Conservation (phyloP, 2,329 filamentous ascomycete genomes). For the Monosporascus sp. region DNA sequence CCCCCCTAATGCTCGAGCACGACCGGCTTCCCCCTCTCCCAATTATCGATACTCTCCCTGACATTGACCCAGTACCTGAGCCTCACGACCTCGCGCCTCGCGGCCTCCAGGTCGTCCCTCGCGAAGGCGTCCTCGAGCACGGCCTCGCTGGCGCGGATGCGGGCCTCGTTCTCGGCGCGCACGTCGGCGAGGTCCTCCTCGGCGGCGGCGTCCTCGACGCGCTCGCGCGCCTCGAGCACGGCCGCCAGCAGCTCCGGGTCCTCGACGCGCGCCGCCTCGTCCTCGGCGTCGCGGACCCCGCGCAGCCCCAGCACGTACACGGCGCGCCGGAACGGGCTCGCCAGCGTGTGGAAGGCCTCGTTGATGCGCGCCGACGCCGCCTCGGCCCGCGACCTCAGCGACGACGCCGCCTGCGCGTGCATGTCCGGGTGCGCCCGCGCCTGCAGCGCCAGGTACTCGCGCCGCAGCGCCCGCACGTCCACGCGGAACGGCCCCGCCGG, state of each 20-base stretch:
- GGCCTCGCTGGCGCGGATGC: constrained; percentile 60
- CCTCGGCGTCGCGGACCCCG: constrained; percentile 71
- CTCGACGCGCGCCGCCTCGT: constrained; percentile 68
- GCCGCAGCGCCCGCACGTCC: constrained; percentile 62
- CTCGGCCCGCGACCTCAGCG: constrained; percentile 58
- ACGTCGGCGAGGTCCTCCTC: constrained; percentile 61
- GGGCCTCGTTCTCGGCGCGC: constrained; percentile 58
- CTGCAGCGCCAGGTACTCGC: constrained; percentile 84
- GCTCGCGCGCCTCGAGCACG: constrained; percentile 74
- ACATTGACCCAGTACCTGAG: constrained; percentile 91
- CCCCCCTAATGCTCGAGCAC: constrained; percentile 52
- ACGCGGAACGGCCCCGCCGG: constrained; percentile 72
- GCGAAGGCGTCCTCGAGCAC: constrained; percentile 60
- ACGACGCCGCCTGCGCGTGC: constrained; percentile 46
- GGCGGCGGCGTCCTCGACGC: constrained; percentile 62
- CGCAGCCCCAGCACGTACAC: constrained; percentile 74
- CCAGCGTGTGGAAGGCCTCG: constrained; percentile 82
- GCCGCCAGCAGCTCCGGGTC: constrained; percentile 66
- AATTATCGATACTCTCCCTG: constrained; percentile 69
- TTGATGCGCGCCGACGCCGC: constrained; percentile 80
- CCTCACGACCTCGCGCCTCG: constrained; percentile 66
- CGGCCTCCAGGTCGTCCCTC: constrained; percentile 57
- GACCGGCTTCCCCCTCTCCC: constrained; percentile 70
- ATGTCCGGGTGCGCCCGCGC: constrained; percentile 70
- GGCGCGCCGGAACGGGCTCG: constrained; percentile 72